Evolutionary conservation across 495 filamentous ascomycete species (phyloP).

Genomic region (Chaetomium tenue): DNA sequence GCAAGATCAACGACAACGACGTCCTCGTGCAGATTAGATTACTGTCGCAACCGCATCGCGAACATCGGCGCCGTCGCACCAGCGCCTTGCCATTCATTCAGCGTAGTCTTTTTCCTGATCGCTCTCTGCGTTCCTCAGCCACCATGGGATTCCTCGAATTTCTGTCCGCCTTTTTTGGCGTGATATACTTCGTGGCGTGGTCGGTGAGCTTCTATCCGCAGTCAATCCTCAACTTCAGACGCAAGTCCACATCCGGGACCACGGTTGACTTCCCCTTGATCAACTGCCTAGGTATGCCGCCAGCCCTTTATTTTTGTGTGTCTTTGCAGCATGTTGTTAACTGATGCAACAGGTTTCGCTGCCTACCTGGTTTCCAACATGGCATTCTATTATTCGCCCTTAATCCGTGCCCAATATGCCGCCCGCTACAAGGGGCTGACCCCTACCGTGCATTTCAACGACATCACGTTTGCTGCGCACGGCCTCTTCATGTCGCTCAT

Average conservation of each 20-base stretch:
- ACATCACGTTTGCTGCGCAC: conserved; percentile 80
- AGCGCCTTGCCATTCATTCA: not conserved
- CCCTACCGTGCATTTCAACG: conserved; percentile 85
- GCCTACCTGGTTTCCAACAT: conserved; percentile 73
- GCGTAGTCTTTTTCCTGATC: not conserved
- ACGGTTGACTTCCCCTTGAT: conserved; percentile 82
- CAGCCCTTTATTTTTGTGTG: conserved; percentile 30
- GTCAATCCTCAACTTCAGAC: conserved; percentile 68
- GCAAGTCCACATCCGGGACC: conserved; percentile 74
- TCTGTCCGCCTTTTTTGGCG: conserved; percentile 57
- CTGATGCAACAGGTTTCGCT: conserved; percentile 57
- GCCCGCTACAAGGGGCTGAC: conserved; percentile 67
- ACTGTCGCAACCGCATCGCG: not conserved
- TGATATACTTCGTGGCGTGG: conserved; percentile 70
- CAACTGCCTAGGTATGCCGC: conserved; percentile 66
- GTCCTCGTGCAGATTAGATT: not conserved
- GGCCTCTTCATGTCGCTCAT: conserved; percentile 67
- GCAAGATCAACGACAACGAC: not conserved
- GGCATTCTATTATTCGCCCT: conserved; percentile 71
- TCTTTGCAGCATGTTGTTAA: not conserved
- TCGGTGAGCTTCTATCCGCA: conserved; percentile 92
- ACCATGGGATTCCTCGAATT: conserved; percentile 28
- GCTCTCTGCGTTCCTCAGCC: not conserved
- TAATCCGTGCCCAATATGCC: conserved; percentile 80
- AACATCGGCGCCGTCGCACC: not conserved